Conservation (phyloP, 1,284 basidiomycete genomes). For the Volvariella volvacea region DNA sequence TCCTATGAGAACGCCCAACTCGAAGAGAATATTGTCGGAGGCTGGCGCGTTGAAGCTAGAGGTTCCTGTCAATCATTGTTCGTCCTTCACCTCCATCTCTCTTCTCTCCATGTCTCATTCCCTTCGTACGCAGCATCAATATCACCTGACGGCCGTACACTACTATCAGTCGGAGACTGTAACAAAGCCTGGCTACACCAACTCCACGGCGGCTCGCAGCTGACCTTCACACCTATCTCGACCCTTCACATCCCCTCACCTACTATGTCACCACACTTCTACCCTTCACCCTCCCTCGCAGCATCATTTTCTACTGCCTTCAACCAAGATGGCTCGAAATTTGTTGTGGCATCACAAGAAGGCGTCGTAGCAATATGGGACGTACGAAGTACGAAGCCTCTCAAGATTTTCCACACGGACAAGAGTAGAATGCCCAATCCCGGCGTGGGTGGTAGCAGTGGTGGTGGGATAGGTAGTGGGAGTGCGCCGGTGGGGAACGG, state of each 20-base stretch:
- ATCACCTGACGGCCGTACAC: slow-evolving; percentile 76
- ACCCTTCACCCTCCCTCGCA: slow-evolving; percentile 39
- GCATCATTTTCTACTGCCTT: slow-evolving; percentile 85
- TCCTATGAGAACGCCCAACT: slow-evolving; percentile 37
- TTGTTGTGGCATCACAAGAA: slow-evolving; percentile 83
- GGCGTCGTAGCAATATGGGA: slow-evolving; percentile 80
- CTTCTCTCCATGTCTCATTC: background rate
- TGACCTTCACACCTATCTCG: slow-evolving; percentile 51
- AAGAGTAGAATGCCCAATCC: slow-evolving; percentile 28
- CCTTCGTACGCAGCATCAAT: slow-evolving; percentile 54
- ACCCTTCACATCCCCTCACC: slow-evolving; percentile 53
- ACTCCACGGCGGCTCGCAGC: slow-evolving; percentile 48
- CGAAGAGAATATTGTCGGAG: slow-evolving; percentile 35
- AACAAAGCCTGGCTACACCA: slow-evolving; percentile 73
- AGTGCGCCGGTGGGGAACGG: slow-evolving; percentile 22
- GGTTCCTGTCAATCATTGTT: slow-evolving; percentile 52
- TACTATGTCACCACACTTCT: slow-evolving; percentile 26
- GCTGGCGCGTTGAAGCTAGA: slow-evolving; percentile 53
- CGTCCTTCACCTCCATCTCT: slow-evolving; percentile 11
- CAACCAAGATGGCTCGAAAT: slow-evolving; percentile 72
- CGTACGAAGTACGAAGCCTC: slow-evolving; percentile 61
- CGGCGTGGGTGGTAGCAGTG: slow-evolving; percentile 14
- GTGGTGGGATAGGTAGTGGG: slow-evolving; percentile 30
- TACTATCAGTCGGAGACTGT: slow-evolving; percentile 84
- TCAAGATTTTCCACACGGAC: slow-evolving; percentile 54